Evolutionary conservation across 2,329 filamentous ascomycete species (phyloP), one percentile per base, ranked within the genome.

Genomic region (Emergomyces orientalis): DNA sequence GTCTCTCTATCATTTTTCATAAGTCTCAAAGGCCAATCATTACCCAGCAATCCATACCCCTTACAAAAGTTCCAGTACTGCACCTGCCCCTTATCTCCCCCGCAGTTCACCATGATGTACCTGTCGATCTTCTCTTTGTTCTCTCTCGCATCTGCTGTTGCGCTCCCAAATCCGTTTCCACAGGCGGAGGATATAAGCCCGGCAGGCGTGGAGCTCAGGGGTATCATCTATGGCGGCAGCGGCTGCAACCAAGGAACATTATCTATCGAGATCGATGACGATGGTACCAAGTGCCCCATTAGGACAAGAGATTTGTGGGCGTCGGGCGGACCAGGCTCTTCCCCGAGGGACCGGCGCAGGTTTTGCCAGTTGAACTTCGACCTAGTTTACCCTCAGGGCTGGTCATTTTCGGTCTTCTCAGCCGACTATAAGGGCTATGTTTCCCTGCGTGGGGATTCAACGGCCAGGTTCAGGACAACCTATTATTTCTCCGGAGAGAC

Each of bases 401-500:
- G 61, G 49, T 58, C 61, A n/a, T 65, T 63, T 56, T 63, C 64
- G 32, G 57, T 65, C 27, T 34, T 63, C 3, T 60, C 57, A 13
- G 62, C 62, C 52, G 60, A 64, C 30, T 65, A 65, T 49, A 60
- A 56, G 32, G 64, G 64, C 59, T 55, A 62, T 55, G 62, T 59
- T 41, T 45, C 25, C 5, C 56, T 65, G 64, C 51, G 47, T 7
- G 41, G 27, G 5, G 64, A 57, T 17, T 52, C 63, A 41, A 63
- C 60, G 6, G 64, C 59, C 8, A 13, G 45, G 22, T 59, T 63
- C 19, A 59, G 47, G 32, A 62, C 52, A 30, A 62, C 61, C 27
- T 65, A 65, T 55, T 65, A 65, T 56, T 65, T 63, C 62, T 65
- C 64, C 41, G 64, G 64, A 37, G 62, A 63, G 51, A 62, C 64